Evolutionary conservation across 441 rosid genomes (phyloP).

Genomic region (Pelargonium myrrhifolium): DNA sequence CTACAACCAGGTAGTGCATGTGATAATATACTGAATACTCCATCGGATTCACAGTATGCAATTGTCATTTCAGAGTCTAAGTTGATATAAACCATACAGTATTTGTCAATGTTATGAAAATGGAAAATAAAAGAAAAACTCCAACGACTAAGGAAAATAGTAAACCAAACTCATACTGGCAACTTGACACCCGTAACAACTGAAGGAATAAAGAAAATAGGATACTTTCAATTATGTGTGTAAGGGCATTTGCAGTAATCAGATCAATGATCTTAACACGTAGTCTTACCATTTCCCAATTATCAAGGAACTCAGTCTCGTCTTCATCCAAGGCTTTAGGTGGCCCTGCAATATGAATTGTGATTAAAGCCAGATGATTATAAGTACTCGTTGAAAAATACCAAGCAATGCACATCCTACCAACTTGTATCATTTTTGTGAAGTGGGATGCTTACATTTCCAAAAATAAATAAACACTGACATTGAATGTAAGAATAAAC

Average conservation of each 20-base stretch:
- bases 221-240: neutral
- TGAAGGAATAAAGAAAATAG: neutral
- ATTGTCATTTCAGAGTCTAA: neutral
- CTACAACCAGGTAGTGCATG: neutral
- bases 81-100: neutral
- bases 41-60: neutral
- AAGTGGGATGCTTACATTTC: neutral
- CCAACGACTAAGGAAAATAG: neutral
- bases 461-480: neutral
- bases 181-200: conserved; percentile 6
- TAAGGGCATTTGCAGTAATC: conserved; percentile 7
- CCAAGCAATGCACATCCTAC: neutral
- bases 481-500: neutral
- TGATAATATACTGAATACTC: neutral
- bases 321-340: conserved; percentile 96
- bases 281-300: conserved; percentile 58
- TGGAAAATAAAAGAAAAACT: neutral
- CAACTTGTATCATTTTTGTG: neutral
- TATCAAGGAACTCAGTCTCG: conserved; percentile 91
- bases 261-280: conserved; percentile 8
- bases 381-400: neutral
- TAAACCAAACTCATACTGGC: neutral
- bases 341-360: conserved; percentile 46
- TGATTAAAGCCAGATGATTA: conserved; percentile 8
- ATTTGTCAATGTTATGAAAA: neutral